A percentile compares a stretch with the other conserved stretches of the same genome.
These are phyloP conservation scores for Rutstroemia sp. DNA, from an alignment of 2,329 filamentous ascomycete genomes.

Conservation along the genomic window DNA sequence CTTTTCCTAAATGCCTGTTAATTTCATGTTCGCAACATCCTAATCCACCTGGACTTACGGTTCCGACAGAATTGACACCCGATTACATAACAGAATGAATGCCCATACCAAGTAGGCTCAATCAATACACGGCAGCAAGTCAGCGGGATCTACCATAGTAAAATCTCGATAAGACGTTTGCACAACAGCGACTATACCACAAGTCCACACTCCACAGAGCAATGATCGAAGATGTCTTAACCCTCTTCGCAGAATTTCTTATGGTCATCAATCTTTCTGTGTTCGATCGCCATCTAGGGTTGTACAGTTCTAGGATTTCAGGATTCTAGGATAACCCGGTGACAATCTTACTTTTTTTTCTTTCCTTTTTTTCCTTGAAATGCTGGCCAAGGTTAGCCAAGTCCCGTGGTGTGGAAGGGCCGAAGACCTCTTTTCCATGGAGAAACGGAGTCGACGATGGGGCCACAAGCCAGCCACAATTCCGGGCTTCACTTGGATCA, in stretches of 20 bases:
- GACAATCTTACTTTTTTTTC: background rate
- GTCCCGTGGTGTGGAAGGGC: background rate
- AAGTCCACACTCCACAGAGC: background rate
- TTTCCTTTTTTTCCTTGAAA: background rate
- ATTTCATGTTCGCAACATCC: too few species aligned
- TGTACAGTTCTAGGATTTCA: background rate
- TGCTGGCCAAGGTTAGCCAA: background rate
- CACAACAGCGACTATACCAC: background rate
- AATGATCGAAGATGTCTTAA: background rate
- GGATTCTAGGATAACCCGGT: background rate
- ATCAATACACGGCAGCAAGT: too few species aligned
- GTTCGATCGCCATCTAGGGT: background rate
- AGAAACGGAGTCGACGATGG: background rate
- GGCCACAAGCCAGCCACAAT: too few species aligned
- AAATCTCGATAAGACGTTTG: background rate
- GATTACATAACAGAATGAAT: too few species aligned
- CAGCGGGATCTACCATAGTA: too few species aligned
- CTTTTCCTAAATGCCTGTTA: too few species aligned
- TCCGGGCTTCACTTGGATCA: background rate
- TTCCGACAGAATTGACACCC: too few species aligned
- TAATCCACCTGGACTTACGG: too few species aligned
- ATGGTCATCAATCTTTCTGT: too few species aligned
- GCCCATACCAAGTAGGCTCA: too few species aligned
- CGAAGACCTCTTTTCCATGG: background rate
- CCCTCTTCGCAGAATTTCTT: background rate